Conservation (phyloP, 108 stramenopile species). For the Heterococcus sp. region DNA sequence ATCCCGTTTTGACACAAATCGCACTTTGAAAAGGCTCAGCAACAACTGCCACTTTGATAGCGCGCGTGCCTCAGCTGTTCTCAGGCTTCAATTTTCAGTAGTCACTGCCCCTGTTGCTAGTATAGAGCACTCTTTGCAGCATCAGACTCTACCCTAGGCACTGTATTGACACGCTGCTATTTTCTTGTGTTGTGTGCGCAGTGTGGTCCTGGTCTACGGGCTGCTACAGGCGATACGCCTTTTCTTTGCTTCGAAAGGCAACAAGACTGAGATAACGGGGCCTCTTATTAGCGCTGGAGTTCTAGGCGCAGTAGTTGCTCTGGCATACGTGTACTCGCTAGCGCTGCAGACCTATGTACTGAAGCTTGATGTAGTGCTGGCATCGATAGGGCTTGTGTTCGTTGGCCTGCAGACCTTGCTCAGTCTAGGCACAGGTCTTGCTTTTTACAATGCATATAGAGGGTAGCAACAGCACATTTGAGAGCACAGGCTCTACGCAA, state of each 20-base stretch:
- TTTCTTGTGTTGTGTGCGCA: slow-evolving; percentile 61
- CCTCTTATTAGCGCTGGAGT: slow-evolving; percentile 49
- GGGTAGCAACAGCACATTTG: too few relatives aligned
- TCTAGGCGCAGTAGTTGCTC: slow-evolving; percentile 54
- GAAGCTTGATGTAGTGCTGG: slow-evolving; percentile 61
- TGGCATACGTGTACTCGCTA: slow-evolving; percentile 62
- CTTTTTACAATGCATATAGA: slow-evolving; percentile 32
- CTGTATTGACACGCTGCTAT: too few relatives aligned
- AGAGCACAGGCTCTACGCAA: too few relatives aligned
- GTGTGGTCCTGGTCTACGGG: slow-evolving; percentile 55
- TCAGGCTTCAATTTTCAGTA: background rate
- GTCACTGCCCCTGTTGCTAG: background rate
- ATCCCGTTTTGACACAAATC: background rate
- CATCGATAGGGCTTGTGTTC: slow-evolving; percentile 55
- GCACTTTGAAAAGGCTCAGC: background rate
- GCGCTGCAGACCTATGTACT: slow-evolving; percentile 65
- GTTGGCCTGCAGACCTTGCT: slow-evolving; percentile 35
- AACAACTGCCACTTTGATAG: background rate
- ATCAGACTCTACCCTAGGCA: background rate
- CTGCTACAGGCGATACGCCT: slow-evolving; percentile 58
- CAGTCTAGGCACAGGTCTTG: slow-evolving; percentile 15
- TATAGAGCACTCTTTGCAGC: background rate
- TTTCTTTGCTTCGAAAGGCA: slow-evolving; percentile 61
- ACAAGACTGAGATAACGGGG: slow-evolving; percentile 64
- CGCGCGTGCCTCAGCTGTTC: background rate